Base-by-base conservation (phyloP, 495 filamentous ascomycete species). In the Xylaria acuta region DNA sequence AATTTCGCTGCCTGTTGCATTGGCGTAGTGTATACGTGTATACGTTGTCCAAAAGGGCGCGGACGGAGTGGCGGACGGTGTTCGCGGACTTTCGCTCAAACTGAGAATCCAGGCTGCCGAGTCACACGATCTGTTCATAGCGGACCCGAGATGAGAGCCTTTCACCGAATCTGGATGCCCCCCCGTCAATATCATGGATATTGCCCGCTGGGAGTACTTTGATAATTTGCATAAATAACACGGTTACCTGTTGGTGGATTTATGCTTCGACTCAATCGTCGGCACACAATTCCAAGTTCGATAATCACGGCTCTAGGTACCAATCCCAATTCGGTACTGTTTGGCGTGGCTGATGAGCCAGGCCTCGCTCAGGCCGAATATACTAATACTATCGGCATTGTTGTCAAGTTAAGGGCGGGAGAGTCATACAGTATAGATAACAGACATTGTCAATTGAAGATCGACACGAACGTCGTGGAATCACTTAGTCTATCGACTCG, bases 31-130 rank as follows among this genome's bases (percentile, higher is more conserved):
- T 22, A 25, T 40, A 41, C 36, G n/a, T 41, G 22, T 30, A 25
- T 64, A 43, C 60, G 22, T 63, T 8, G 7, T 25, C 32, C 16
- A 11, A 20, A 18, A 9, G 43, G 9, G 32, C 11, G 49, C 49
- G 65, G 45, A 27, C 47, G 49, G 65, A 43, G 22, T 56, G 34
- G 16, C 36, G 65, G 34, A 30, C 65, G 65, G 36, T 49, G 32
- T 67, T 67, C 65, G 65, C 65, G 65, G 65, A 67, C 65, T 56
- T 56, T 67, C 45, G 49, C 34, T 40, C 65, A 3, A 30, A 56
- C 12, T 67, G 49, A 67, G 20, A 38, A 22, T 36, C 20, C 58
- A 60, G 34, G 27, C 53, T 56, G 27, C 53, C 53, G 53, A 56
- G 53, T 56, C 53, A 56, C 53, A 56, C 53, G 12, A 14, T 56